Evolutionary conservation across 148 eudicot genomes (phyloP), one percentile per base, ranked within the genome.

Genomic region (Cornus florida): DNA sequence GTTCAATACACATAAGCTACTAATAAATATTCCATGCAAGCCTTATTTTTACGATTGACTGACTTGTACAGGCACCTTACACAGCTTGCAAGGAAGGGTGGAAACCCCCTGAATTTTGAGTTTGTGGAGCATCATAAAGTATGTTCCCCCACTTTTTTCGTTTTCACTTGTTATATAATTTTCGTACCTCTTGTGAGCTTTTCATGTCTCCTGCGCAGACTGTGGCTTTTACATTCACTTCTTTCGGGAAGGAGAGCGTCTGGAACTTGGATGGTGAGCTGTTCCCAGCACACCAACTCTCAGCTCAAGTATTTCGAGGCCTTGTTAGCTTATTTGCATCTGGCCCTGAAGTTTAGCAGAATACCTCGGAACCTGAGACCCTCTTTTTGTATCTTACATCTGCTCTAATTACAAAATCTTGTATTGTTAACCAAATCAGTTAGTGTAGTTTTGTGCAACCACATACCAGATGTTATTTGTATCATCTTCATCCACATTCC

Each of bases 211-310:
- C 7, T 73, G 60, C 48, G 8, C 83, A 97, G 99, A 97, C 98
- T 33, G 80, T 82, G 23, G 92, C 98, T 53, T 97, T 97, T 84
- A 83, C 95, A 17, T 97, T 97, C 86, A 94, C 91, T 7, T 97
- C 99, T 65, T 78, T 75, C 2, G 98, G 99, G 19, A 85, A 86
- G 71, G 92, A 94, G 82, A 88, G 98, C 57, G 87, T 88, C 17
- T 97, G 99, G 99, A 97, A 97, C 71, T 83, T 97, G 80, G 99
- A 97, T 43, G 99, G 99, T 3, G 99, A 97, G 85, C 68, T 94
- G 75, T 87, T 97, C 74, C 85, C 66, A 76, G 99, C 98, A 24
- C 95, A 97, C 75, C 86, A 94, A 83, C 87, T 97, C 62, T 97
- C 99, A 4, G 99, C 92, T 46, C 99, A 94, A 90, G 99, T 97